A percentile compares a stretch with the other conserved stretches of the same genome.
phyloP scores from a whole-genome alignment of 1,284 basidiomycete species.

The Trametes hirsuta region DNA sequence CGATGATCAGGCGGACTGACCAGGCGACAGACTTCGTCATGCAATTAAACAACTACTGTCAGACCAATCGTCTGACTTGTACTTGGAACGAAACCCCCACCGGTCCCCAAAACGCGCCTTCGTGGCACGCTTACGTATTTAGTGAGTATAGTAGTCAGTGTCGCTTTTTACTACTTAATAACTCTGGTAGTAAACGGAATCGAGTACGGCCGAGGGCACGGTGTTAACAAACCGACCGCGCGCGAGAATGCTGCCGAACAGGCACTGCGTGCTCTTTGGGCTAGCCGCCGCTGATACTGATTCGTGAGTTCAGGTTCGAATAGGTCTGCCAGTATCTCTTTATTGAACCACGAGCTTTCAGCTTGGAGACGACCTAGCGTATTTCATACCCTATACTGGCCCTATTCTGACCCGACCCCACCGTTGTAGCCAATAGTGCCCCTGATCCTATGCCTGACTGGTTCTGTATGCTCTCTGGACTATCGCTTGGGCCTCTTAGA shows the following conservation, averaged over 20 bases:
- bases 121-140: slow-evolving; percentile 15
- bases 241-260: slow-evolving; percentile 21
- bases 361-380: neutral
- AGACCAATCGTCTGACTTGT: neutral
- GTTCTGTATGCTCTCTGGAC: slow-evolving; percentile 17
- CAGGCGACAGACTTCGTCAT: slow-evolving; percentile 18
- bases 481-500: neutral
- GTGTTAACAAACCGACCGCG: neutral
- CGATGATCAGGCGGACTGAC: neutral
- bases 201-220: slow-evolving; percentile 20
- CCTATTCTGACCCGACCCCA: neutral
- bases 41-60: slow-evolving; percentile 21
- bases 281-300: neutral
- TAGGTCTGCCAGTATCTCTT: neutral
- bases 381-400: neutral
- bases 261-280: slow-evolving; percentile 17
- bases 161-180: neutral
- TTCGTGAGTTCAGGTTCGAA: neutral
- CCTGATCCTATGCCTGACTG: slow-evolving; percentile 15
- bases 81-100: slow-evolving; percentile 2
- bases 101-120: slow-evolving; percentile 20
- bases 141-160: neutral
- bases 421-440: slow-evolving; percentile 6
- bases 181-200: slow-evolving; percentile 7
- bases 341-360: neutral